phyloP scores from a whole-genome alignment of 2,329 filamentous ascomycete species.

The Colletotrichum filicis region DNA sequence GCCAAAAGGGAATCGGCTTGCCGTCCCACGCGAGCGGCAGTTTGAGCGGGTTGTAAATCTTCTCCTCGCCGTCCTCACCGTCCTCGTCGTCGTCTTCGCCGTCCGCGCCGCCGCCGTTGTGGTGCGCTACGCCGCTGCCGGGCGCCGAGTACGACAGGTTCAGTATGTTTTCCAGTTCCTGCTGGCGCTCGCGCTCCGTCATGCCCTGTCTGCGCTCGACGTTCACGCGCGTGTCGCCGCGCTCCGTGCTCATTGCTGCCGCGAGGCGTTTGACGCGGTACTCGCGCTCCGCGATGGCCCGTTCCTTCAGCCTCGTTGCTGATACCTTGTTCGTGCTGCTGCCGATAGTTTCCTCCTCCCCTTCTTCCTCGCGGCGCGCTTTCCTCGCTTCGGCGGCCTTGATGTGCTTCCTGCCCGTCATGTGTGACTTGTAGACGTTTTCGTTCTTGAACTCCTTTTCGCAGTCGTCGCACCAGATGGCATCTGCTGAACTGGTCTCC shows the following conservation, averaged over 20 bases:
- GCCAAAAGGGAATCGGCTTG: constrained; percentile 98
- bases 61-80: constrained; percentile 83
- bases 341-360: constrained; percentile 42
- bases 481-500: constrained; percentile 61
- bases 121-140: constrained; percentile 29
- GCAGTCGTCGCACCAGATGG: constrained; percentile 90
- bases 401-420: constrained; percentile 92
- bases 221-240: constrained; percentile 90
- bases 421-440: constrained; percentile 91
- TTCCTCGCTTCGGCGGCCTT: constrained; percentile 79
- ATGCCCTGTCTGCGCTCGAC: constrained; percentile 97
- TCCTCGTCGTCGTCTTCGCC: constrained; percentile 69
- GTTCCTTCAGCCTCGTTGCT: constrained; percentile 79
- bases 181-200: constrained; percentile 94
- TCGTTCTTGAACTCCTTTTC: constrained; percentile 96
- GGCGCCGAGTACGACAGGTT: constrained; percentile 60
- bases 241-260: constrained; percentile 85
- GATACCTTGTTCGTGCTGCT: constrained; percentile 45
- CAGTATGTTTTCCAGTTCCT: constrained; percentile 91
- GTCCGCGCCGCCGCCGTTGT: constrained; percentile 40
- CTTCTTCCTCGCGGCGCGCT: constrained; percentile 54
- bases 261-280: constrained; percentile 84
- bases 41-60: constrained; percentile 96
- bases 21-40: constrained; percentile 97
- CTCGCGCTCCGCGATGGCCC: constrained; percentile 90